These are phyloP conservation scores for Neofusicoccum cordaticola DNA, from an alignment of 2,329 filamentous ascomycete species.

Conservation along the genomic window DNA sequence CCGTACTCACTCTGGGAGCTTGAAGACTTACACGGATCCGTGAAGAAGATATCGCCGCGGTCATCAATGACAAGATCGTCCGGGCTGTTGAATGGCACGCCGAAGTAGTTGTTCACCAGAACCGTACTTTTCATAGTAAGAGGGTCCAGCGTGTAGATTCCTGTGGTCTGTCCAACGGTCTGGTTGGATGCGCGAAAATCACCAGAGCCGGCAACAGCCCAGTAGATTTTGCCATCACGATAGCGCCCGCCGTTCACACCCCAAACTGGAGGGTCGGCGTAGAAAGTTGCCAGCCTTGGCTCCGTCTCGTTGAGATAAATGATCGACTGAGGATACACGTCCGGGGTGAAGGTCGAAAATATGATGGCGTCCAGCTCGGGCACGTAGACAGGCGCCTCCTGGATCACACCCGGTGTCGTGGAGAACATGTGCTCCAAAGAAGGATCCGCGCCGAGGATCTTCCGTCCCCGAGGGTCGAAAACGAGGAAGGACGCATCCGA, in stretches of 20 bases:
- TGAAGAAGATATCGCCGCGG: conserved; percentile 10
- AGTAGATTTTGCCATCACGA: conserved; percentile 5
- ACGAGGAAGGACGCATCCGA: conserved; percentile 24
- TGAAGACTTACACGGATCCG: not conserved
- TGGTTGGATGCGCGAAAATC: not conserved
- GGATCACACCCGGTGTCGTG: not conserved
- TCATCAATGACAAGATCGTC: conserved; percentile 9
- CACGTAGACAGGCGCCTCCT: conserved; percentile 21
- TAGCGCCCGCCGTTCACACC: not conserved
- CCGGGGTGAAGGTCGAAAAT: conserved; percentile 1
- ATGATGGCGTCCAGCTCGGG: conserved; percentile 16
- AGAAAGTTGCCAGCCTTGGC: not conserved
- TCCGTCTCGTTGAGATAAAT: not conserved
- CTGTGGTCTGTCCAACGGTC: not conserved
- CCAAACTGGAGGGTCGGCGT: not conserved
- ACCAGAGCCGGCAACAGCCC: not conserved
- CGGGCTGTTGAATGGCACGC: not conserved
- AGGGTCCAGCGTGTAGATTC: conserved; percentile 4
- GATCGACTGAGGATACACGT: not conserved
- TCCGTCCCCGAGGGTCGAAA: conserved; percentile 24
- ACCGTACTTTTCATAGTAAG: not conserved
- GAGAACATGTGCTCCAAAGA: conserved; percentile 22
- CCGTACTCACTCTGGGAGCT: too few species aligned
- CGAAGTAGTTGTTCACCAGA: conserved; percentile 15
- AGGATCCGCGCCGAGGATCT: conserved; percentile 24